Conservation (phyloP, 2,329 filamentous ascomycete genomes). For the Lecanicillium sp. region DNA sequence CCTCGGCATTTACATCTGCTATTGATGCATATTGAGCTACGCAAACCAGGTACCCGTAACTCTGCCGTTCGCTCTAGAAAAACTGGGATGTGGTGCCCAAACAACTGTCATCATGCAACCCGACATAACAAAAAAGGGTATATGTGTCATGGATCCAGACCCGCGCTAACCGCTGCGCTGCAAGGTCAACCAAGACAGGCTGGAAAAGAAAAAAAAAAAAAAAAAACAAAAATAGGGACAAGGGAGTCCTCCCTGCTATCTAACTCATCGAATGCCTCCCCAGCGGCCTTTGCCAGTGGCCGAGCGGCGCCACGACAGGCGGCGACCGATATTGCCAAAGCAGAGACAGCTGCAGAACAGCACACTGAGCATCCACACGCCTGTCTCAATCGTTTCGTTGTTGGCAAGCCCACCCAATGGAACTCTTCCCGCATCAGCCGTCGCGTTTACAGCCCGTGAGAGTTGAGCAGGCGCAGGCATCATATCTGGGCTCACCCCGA, state of each 20-base stretch:
- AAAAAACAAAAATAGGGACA: slow-evolving; percentile 1
- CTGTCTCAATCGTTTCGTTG: slow-evolving; percentile 59
- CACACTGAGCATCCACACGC: slow-evolving; percentile 87
- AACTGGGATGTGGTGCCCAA: too few species aligned
- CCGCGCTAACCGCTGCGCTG: not conserved
- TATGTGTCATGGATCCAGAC: slow-evolving; percentile 5
- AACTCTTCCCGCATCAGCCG: slow-evolving; percentile 10
- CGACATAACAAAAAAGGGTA: too few species aligned
- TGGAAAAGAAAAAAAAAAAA: not conserved
- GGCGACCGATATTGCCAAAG: slow-evolving; percentile 89
- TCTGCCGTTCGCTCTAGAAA: too few species aligned
- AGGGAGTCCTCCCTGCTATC: slow-evolving; percentile 1
- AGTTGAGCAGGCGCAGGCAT: slow-evolving; percentile 57
- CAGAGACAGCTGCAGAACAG: slow-evolving; percentile 92
- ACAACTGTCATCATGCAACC: too few species aligned
- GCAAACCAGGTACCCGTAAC: too few species aligned
- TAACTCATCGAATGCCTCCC: slow-evolving; percentile 30
- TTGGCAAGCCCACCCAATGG: slow-evolving; percentile 47
- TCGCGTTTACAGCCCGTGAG: slow-evolving; percentile 16
- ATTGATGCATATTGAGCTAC: too few species aligned
- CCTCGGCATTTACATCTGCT: too few species aligned
- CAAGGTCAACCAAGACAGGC: not conserved
- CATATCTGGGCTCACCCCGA: slow-evolving; percentile 69
- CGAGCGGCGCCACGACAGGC: slow-evolving; percentile 53
- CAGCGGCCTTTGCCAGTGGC: slow-evolving; percentile 34